Evolutionary conservation across 1,284 basidiomycete species (phyloP).

Genomic region (Golubevia pallescens): DNA sequence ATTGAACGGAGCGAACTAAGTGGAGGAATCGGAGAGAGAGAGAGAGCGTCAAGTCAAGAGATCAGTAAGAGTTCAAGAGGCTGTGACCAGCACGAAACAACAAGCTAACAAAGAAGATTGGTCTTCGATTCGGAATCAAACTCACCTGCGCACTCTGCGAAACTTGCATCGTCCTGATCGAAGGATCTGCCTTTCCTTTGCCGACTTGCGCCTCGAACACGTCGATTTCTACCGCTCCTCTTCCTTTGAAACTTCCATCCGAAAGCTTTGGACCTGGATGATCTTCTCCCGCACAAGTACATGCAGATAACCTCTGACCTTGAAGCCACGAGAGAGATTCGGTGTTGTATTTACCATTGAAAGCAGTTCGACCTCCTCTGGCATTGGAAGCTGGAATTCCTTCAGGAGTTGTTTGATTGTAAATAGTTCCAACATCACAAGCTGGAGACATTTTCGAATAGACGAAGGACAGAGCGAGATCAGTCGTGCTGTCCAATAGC

Average conservation of each 20-base stretch:
- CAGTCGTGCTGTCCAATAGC: too few relatives aligned
- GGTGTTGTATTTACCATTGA: conserved; percentile 50
- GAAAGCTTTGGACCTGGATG: conserved; percentile 50
- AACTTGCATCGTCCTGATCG: conserved; percentile 26
- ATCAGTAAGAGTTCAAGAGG: too few relatives aligned
- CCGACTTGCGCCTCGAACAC: conserved; percentile 59
- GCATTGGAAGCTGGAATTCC: conserved; percentile 8
- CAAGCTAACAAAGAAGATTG: too few relatives aligned
- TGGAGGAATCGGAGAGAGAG: too few relatives aligned
- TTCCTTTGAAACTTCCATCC: conserved; percentile 38
- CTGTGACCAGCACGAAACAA: too few relatives aligned
- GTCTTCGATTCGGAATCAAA: too few relatives aligned
- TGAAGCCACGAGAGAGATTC: conserved; percentile 41
- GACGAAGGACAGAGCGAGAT: not conserved
- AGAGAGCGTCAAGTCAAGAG: too few relatives aligned
- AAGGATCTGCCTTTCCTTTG: too few relatives aligned
- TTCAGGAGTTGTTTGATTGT: conserved; percentile 22
- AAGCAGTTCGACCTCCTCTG: conserved; percentile 34
- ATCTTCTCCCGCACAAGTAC: conserved; percentile 58
- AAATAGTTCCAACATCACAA: conserved; percentile 30
- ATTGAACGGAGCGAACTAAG: too few relatives aligned
- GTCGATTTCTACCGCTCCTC: conserved; percentile 58
- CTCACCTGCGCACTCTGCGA: conserved; percentile 55
- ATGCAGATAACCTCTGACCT: conserved; percentile 54
- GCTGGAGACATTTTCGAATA: conserved; percentile 20